Conservation (phyloP, 2,329 filamentous ascomycete genomes). For the Shiraia bambusicola region DNA sequence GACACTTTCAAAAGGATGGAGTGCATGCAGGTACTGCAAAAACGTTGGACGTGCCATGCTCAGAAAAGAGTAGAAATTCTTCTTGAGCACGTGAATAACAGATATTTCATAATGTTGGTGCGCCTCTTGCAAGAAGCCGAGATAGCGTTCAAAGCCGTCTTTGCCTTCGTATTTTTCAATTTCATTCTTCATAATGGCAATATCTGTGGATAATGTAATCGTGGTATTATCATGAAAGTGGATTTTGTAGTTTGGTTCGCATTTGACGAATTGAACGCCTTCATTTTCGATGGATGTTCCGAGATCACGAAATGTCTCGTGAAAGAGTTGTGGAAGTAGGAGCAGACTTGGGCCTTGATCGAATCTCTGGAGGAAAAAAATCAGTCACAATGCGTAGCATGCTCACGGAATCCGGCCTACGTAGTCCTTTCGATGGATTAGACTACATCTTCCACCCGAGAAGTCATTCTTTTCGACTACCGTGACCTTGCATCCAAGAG, state of each 20-base stretch:
- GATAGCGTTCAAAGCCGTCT: constrained; percentile 69
- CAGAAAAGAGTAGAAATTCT: constrained; percentile 64
- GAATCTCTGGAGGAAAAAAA: constrained; percentile 58
- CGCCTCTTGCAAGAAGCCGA: constrained; percentile 66
- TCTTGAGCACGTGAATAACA: constrained; percentile 64
- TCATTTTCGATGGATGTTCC: constrained; percentile 66
- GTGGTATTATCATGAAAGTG: constrained; percentile 69
- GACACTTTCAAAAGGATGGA: constrained; percentile 73
- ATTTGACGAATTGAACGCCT: constrained; percentile 68
- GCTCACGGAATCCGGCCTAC: constrained; percentile 34
- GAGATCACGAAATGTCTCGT: constrained; percentile 68
- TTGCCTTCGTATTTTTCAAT: constrained; percentile 73
- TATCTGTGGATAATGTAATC: constrained; percentile 67
- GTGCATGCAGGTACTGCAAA: constrained; percentile 57
- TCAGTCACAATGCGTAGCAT: constrained; percentile 4
- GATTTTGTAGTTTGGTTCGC: constrained; percentile 73
- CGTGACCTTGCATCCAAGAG: constrained; percentile 70
- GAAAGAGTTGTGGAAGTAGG: constrained; percentile 70
- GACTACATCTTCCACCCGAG: constrained; percentile 69
- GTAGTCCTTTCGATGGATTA: constrained; percentile 62
- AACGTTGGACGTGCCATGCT: constrained; percentile 62
- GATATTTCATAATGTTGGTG: constrained; percentile 71
- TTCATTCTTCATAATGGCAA: constrained; percentile 69
- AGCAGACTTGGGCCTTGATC: constrained; percentile 76
- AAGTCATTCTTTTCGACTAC: constrained; percentile 77